Percentiles rank a stretch among this genome's conserved stretches.
These are phyloP conservation scores for Pseudogymnoascus sp. DNA, from an alignment of 2,329 filamentous ascomycete species.

Conservation along the genomic window DNA sequence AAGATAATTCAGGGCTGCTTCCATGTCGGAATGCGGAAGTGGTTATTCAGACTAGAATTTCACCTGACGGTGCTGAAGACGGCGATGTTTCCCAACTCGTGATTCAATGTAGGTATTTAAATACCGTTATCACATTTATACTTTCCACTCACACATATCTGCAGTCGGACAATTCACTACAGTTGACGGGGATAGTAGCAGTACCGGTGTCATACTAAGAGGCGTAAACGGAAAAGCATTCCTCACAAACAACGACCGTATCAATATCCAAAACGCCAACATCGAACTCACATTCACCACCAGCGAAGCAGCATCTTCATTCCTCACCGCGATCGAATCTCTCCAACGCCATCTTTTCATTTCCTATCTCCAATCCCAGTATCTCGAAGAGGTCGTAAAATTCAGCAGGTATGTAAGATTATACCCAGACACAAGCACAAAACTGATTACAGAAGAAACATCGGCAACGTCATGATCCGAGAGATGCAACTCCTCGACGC, in stretches of 20 bases:
- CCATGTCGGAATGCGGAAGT: slow-evolving; percentile 9
- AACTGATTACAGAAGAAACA: background rate
- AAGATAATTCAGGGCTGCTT: background rate
- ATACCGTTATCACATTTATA: background rate
- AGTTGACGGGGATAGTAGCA: background rate
- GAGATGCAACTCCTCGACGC: slow-evolving; percentile 13
- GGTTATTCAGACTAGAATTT: slow-evolving; percentile 5
- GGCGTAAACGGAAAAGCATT: background rate
- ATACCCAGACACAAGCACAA: background rate
- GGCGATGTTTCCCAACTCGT: slow-evolving; percentile 1
- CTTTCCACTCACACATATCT: background rate
- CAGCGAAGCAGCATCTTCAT: background rate
- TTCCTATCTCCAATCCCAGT: background rate
- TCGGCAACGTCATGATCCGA: slow-evolving; percentile 13
- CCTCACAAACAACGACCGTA: background rate
- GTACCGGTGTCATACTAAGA: background rate
- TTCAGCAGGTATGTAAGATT: background rate
- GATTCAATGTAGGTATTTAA: background rate
- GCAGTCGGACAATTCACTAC: background rate
- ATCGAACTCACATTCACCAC: background rate
- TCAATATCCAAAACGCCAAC: background rate
- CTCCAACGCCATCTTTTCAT: background rate
- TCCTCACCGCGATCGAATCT: background rate
- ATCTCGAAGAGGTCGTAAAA: background rate
- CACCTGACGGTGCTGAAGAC: background rate